A percentile compares a stretch with the other conserved stretches of the same genome.
Evolutionary conservation across 2,329 filamentous ascomycete species (phyloP).

Genomic region (Cladosporium sp.): DNA sequence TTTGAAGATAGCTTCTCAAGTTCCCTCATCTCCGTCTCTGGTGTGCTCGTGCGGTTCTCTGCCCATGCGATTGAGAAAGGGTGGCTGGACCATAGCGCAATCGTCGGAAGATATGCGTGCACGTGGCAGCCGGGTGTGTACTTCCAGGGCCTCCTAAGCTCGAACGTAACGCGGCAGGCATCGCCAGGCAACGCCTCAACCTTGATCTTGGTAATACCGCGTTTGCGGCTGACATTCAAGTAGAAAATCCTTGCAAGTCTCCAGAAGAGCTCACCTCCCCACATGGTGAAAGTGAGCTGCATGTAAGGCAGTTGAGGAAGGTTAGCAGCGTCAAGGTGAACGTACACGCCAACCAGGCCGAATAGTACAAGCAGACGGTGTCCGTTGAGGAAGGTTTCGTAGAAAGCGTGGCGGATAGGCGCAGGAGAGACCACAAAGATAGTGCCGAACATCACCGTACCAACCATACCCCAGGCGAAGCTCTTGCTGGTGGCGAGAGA

Average conservation of each 20-base stretch:
- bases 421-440: conserved; percentile 73
- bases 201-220: conserved; percentile 54
- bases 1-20: conserved; percentile 37
- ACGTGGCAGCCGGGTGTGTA: conserved; percentile 61
- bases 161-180: conserved; percentile 63
- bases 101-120: conserved; percentile 59
- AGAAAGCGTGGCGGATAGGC: conserved; percentile 87
- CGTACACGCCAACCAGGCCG: conserved; percentile 70
- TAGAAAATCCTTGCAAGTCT: conserved; percentile 54
- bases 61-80: conserved; percentile 56
- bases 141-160: conserved; percentile 56
- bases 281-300: conserved; percentile 72
- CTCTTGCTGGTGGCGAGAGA: conserved; percentile 63
- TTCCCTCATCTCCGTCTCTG: conserved; percentile 36
- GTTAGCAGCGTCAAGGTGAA: conserved; percentile 71
- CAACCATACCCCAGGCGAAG: conserved; percentile 65
- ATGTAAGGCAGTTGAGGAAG: conserved; percentile 74
- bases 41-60: conserved; percentile 34
- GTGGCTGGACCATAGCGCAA: conserved; percentile 48
- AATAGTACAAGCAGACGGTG: conserved; percentile 77
- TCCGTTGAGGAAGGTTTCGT: conserved; percentile 89
- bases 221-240: conserved; percentile 55
- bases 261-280: conserved; percentile 65
- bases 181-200: conserved; percentile 63
- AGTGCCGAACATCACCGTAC: conserved; percentile 61